Evolutionary conservation across 768 basidiomycete genomes (phyloP).

Genomic region (Suillus clintonianus): DNA sequence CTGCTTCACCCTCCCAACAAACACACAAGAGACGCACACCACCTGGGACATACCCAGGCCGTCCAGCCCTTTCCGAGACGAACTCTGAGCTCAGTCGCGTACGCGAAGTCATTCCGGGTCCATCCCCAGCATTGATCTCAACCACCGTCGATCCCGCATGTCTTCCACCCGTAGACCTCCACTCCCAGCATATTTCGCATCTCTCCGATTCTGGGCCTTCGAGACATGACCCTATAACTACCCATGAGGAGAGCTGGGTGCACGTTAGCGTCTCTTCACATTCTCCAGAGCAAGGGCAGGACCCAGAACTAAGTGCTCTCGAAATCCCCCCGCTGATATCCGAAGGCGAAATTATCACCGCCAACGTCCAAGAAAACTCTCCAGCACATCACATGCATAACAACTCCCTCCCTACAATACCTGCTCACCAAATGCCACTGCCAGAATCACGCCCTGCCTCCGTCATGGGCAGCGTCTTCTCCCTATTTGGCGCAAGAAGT

Average conservation of each 20-base stretch:
- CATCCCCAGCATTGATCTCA: slow-evolving; percentile 32
- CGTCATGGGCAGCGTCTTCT: slow-evolving; percentile 23
- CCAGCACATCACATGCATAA: slow-evolving; percentile 11
- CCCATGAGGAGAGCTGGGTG: slow-evolving; percentile 33
- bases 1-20: slow-evolving; percentile 18
- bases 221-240: slow-evolving; percentile 15
- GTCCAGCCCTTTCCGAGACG: slow-evolving; percentile 34
- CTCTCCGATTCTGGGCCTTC: slow-evolving; percentile 15
- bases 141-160: slow-evolving; percentile 14
- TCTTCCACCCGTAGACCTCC: slow-evolving; percentile 1
- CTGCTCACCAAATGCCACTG: slow-evolving; percentile 25
- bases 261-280: slow-evolving; percentile 14
- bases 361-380: slow-evolving; percentile 8
- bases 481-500: neutral
- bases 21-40: slow-evolving; percentile 29
- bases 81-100: slow-evolving; percentile 27
- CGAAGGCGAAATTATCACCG: slow-evolving; percentile 11
- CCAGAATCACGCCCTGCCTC: slow-evolving; percentile 33
- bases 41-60: slow-evolving; percentile 28
- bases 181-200: slow-evolving; percentile 5
- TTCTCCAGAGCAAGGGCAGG: slow-evolving; percentile 6
- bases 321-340: neutral
- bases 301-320: slow-evolving; percentile 5
- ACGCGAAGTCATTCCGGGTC: slow-evolving; percentile 15
- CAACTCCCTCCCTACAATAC: slow-evolving; percentile 15